Conservation (phyloP, 75 land plant species). For the Gnetum montanum region DNA sequence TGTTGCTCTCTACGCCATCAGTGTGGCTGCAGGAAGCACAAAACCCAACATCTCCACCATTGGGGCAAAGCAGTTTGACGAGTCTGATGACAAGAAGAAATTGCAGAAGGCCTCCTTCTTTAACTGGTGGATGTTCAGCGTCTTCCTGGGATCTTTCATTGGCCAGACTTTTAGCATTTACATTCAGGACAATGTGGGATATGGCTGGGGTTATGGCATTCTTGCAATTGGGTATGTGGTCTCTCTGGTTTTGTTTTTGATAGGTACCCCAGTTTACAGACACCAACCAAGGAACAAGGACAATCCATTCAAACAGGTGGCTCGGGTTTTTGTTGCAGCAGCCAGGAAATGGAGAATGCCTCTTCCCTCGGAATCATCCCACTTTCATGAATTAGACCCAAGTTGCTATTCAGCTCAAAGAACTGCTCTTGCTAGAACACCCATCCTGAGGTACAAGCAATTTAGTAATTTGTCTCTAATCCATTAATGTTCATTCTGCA, state of each 20-base stretch:
- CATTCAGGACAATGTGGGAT: conserved; percentile 65
- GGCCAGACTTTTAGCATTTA: conserved; percentile 46
- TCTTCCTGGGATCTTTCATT: conserved; percentile 40
- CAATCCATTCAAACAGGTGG: conserved; percentile 60
- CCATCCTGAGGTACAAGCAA: conserved; percentile 51
- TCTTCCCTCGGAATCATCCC: conserved; percentile 35
- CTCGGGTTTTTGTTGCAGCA: conserved; percentile 55
- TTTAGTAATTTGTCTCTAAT: too few species aligned
- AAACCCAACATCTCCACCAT: conserved; percentile 70
- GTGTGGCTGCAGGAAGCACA: conserved; percentile 65
- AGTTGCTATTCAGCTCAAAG: conserved; percentile 43
- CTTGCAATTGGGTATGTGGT: conserved; percentile 37
- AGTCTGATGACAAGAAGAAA: conserved; percentile 51
- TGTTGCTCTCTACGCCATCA: conserved; percentile 45
- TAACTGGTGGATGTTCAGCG: conserved; percentile 74
- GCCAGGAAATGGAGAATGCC: conserved; percentile 35
- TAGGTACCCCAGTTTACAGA: conserved; percentile 66
- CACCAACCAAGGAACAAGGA: conserved; percentile 46
- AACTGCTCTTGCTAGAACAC: conserved; percentile 34
- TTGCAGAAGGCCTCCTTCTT: conserved; percentile 57
- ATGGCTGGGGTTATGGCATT: conserved; percentile 49
- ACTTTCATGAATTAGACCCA: conserved; percentile 51
- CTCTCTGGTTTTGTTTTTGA: conserved; percentile 42
- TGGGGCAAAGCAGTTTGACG: conserved; percentile 84
- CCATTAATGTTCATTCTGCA: too few species aligned